Base-by-base conservation (phyloP, 108 stramenopile species). In the Nannochloropsis oceanica region DNA sequence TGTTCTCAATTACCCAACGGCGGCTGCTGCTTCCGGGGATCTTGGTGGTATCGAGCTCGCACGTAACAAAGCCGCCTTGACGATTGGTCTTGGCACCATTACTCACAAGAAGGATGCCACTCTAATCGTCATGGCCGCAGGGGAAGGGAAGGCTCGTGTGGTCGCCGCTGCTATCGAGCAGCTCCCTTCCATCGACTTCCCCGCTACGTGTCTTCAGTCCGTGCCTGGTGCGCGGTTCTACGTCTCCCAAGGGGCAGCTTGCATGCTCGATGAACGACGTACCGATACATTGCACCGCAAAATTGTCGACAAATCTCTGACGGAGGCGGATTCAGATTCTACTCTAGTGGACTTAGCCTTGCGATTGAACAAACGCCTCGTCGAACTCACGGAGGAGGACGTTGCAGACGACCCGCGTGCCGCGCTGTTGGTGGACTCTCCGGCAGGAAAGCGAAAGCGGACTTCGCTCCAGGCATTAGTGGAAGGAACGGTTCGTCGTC, bases 1-100 rank as follows among this genome's bases (percentile, higher is more conserved):
- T 44, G 87, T 86, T 26, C 86, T 89, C 13, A 86, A 83, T n/a
- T 87, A 87, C 87, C 59, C 59, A 7, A 73, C 86, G 22, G 86
- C 86, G 24, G 86, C 86, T 13, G 83, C 82, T 13, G 86, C 86
- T 82, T 81, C 86, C 44, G 42, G 81, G 22, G 86, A 86, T 84
- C 81, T 86, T 20, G 86, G 86, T 34, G 86, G 86, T 43, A 86
- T 86, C 24, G 86, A 86, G 26, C 27, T 34, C 27, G 27, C 86
- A 14, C 43, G 82, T 18, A 20, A 42, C 27, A 86, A 86, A 42
- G 86, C 86, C n/a, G 86, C 86, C 13, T 43, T 86, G 82, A 86
- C 86, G 25, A 86, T 86, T 26, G 86, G 86, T 20, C 42, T 86
- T 8, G 42, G 82, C 43, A 86, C 86, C n/a, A 86, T 86, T 25